Conservation (phyloP, 75 land plant genomes). For the Adiantum capillusveneris region DNA sequence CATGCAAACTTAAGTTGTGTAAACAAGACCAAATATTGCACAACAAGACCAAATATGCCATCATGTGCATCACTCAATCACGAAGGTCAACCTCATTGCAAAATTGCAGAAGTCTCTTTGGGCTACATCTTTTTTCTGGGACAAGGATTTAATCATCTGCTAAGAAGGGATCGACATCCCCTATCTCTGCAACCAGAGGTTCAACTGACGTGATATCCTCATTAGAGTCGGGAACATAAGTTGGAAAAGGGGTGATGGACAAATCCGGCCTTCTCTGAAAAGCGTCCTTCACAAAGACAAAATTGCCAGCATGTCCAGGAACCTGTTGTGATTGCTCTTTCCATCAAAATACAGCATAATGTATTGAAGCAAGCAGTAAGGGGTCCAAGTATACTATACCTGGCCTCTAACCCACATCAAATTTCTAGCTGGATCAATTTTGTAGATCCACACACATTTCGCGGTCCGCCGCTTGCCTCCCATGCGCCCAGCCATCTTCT, state of each 20-base stretch:
- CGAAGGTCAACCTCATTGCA: too few relatives aligned
- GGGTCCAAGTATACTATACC: conserved; percentile 34
- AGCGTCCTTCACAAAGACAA: conserved; percentile 84
- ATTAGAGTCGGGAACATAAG: conserved; percentile 48
- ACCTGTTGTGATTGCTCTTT: too few relatives aligned
- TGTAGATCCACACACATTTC: conserved; percentile 94
- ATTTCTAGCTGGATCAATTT: conserved; percentile 87
- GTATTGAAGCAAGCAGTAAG: too few relatives aligned
- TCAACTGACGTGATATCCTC: conserved; percentile 51
- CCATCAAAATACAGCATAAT: too few relatives aligned
- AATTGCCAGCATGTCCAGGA: conserved; percentile 84
- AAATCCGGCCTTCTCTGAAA: conserved; percentile 69
- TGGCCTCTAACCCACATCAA: conserved; percentile 97
- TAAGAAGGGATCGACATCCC: conserved; percentile 83
- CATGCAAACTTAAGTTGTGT: too few relatives aligned
- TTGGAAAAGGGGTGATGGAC: conserved; percentile 82
- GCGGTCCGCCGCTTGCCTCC: conserved; percentile 75
- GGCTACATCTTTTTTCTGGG: too few relatives aligned
- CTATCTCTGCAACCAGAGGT: conserved; percentile 72
- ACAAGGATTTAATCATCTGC: conserved; percentile 10
- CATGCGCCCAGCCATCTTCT: conserved; percentile 98
- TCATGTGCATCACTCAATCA: too few relatives aligned
- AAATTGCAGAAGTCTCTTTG: too few relatives aligned
- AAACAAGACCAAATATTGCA: too few relatives aligned
- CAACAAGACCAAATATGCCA: too few relatives aligned